These are phyloP conservation scores for Torulaspora quercuum DNA, from an alignment of 805 yeast species.

Conservation along the genomic window DNA sequence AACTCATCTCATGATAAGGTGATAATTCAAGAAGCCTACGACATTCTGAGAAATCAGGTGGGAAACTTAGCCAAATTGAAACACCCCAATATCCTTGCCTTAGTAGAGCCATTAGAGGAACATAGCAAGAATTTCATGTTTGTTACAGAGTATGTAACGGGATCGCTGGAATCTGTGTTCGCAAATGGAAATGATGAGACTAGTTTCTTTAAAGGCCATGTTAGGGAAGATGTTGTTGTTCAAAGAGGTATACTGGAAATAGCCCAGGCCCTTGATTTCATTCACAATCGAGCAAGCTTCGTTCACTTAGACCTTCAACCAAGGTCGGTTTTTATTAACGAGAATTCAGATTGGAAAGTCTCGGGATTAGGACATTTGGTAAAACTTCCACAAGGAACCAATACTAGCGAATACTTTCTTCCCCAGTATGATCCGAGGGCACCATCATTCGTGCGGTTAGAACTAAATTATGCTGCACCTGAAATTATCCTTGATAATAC, in stretches of 20 bases:
- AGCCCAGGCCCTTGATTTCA: constrained; percentile 72
- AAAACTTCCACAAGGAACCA: constrained; percentile 48
- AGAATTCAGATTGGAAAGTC: constrained; percentile 90
- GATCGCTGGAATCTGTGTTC: constrained; percentile 48
- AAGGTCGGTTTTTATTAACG: constrained; percentile 67
- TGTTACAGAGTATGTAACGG: constrained; percentile 76
- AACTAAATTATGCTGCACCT: constrained; percentile 78
- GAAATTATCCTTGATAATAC: constrained; percentile 67
- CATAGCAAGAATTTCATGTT: constrained; percentile 72
- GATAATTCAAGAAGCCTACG: constrained; percentile 57
- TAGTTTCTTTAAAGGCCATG: constrained; percentile 39
- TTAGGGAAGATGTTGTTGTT: constrained; percentile 65
- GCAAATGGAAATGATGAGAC: constrained; percentile 32
- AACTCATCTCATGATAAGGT: constrained; percentile 41
- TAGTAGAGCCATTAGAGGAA: constrained; percentile 88
- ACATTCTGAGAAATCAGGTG: constrained; percentile 63
- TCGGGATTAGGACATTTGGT: constrained; percentile 62
- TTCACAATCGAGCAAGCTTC: constrained; percentile 70
- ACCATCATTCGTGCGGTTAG: constrained; percentile 66
- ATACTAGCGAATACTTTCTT: constrained; percentile 55
- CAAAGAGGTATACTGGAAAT: constrained; percentile 82
- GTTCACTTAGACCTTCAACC: constrained; percentile 82
- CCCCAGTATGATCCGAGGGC: constrained; percentile 73
- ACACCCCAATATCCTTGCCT: constrained; percentile 82
- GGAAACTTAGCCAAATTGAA: constrained; percentile 71